These are phyloP conservation scores for Sicyos edulis DNA, from an alignment of 306 rosid species.

Conservation along the genomic window DNA sequence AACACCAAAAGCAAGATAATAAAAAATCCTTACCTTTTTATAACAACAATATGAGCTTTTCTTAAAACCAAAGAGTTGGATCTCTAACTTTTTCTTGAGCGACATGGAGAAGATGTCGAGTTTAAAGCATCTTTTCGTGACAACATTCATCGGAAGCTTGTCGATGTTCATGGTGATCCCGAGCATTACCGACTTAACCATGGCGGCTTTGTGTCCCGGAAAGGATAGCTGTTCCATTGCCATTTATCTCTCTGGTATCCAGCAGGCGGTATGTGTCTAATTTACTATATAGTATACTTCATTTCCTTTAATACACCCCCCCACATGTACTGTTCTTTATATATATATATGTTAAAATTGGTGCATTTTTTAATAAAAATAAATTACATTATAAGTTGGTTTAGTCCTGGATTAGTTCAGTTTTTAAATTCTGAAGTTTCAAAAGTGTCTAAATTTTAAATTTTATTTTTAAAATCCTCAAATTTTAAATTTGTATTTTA, in stretches of 20 bases:
- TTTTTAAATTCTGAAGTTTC: no score
- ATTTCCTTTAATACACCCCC: no score
- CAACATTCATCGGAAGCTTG: conserved; percentile 39
- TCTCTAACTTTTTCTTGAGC: background rate
- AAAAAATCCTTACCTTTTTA: background rate
- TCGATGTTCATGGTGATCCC: conserved; percentile 35
- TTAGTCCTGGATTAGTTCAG: no score
- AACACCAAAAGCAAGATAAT: background rate
- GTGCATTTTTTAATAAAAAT: no score
- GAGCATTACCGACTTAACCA: conserved; percentile 53
- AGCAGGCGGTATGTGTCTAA: conserved; percentile 49
- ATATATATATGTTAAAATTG: no score
- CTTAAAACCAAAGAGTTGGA: background rate
- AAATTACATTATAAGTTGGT: no score
- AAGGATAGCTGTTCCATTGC: conserved; percentile 65
- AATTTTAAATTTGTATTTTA: no score
- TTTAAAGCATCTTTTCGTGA: conserved; percentile 49
- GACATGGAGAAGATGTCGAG: conserved; percentile 33
- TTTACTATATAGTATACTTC: background rate
- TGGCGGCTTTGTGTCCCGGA: conserved; percentile 64
- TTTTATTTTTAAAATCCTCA: no score
- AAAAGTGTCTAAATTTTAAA: no score
- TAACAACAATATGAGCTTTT: background rate
- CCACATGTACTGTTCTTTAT: no score
- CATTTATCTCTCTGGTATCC: conserved; percentile 71